These are phyloP conservation scores for Pythium dissimile DNA, from an alignment of 352 stramenopile species.

Conservation along the genomic window DNA sequence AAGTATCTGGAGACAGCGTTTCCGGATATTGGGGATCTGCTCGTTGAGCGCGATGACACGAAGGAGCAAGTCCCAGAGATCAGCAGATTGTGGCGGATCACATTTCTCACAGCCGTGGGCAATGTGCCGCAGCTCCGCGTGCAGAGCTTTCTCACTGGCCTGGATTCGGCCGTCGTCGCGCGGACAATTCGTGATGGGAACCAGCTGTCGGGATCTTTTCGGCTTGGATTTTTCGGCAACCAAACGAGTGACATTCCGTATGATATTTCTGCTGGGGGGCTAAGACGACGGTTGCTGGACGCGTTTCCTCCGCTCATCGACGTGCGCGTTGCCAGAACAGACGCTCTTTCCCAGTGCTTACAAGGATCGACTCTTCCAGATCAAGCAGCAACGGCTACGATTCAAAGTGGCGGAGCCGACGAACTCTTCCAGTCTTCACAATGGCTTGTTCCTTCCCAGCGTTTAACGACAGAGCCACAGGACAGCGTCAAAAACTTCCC, in stretches of 20 bases:
- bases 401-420: slow-evolving; percentile 23
- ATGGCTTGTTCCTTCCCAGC: slow-evolving; percentile 50
- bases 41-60: slow-evolving; percentile 51
- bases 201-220: slow-evolving; percentile 83
- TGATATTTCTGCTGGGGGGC: slow-evolving; percentile 57
- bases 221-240: slow-evolving; percentile 63
- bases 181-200: slow-evolving; percentile 84
- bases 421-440: slow-evolving; percentile 41
- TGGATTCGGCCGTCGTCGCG: slow-evolving; percentile 65
- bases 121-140: slow-evolving; percentile 74
- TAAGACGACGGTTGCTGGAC: slow-evolving; percentile 48
- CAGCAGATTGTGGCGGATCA: slow-evolving; percentile 86
- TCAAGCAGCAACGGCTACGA: slow-evolving; percentile 36
- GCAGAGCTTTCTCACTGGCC: slow-evolving; percentile 67
- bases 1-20: slow-evolving; percentile 51
- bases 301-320: slow-evolving; percentile 58
- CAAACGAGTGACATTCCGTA: slow-evolving; percentile 58
- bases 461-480: slow-evolving; percentile 23
- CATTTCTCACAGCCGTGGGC: slow-evolving; percentile 84
- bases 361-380: slow-evolving; percentile 63
- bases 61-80: slow-evolving; percentile 59
- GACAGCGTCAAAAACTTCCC: slow-evolving; percentile 49
- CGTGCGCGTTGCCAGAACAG: slow-evolving; percentile 67
- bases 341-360: slow-evolving; percentile 39
- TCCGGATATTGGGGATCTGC: slow-evolving; percentile 39